A percentile compares a stretch with the other conserved stretches of the same genome.
phyloP scores from a whole-genome alignment of 2,329 filamentous ascomycete genomes.

The Xylaria sp. region DNA sequence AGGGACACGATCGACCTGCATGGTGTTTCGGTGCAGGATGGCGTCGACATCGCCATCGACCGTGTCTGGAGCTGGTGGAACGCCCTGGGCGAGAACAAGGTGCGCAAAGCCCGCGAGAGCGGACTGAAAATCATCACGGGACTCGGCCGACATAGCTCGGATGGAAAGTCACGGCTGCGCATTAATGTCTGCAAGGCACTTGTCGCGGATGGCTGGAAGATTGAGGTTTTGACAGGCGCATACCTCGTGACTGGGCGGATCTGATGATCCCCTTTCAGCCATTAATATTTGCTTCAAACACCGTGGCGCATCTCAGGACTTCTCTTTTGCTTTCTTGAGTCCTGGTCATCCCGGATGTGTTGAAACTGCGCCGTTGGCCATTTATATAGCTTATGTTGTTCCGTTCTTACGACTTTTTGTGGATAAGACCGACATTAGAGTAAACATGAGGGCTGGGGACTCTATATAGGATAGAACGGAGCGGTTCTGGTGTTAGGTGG shows the following conservation, averaged over 20 bases:
- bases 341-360: not conserved
- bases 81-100: slow-evolving; percentile 74
- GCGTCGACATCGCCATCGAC: slow-evolving; percentile 78
- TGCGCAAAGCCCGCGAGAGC: slow-evolving; percentile 62
- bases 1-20: slow-evolving; percentile 78
- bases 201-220: slow-evolving; percentile 82
- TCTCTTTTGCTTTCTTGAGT: not conserved
- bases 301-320: not conserved
- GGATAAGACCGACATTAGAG: not conserved
- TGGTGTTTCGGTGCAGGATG: slow-evolving; percentile 83
- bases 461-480: not conserved
- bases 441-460: not conserved
- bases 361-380: not conserved
- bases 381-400: not conserved
- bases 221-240: slow-evolving; percentile 76
- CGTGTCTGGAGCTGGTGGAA: slow-evolving; percentile 82
- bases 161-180: slow-evolving; percentile 79
- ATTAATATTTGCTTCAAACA: not conserved
- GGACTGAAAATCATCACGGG: slow-evolving; percentile 84
- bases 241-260: slow-evolving; percentile 74
- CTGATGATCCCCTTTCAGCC: slow-evolving; percentile 35
- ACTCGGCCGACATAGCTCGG: slow-evolving; percentile 79
- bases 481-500: not conserved
- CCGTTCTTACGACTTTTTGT: not conserved
- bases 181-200: slow-evolving; percentile 83